phyloP scores from a whole-genome alignment of 805 yeast species.

The Danielia reshetovae region DNA sequence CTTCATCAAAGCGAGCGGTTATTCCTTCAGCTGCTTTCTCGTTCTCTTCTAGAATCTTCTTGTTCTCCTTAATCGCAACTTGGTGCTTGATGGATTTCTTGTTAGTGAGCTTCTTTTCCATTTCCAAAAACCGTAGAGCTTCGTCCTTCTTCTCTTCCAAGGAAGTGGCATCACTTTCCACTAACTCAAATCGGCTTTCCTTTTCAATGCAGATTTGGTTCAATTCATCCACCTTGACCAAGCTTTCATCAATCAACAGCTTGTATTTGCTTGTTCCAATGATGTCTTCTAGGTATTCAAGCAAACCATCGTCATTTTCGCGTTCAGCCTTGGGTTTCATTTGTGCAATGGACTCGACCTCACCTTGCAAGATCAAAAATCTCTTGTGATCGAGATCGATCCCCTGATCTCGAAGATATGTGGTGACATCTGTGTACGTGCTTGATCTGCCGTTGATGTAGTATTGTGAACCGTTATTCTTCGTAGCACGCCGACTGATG shows the following conservation, averaged over 20 bases:
- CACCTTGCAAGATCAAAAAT: slow-evolving; percentile 93
- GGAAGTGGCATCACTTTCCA: slow-evolving; percentile 65
- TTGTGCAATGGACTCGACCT: slow-evolving; percentile 96
- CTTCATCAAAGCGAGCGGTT: slow-evolving; percentile 39
- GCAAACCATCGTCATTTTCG: slow-evolving; percentile 86
- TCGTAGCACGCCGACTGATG: slow-evolving; percentile 75
- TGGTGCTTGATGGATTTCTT: slow-evolving; percentile 58
- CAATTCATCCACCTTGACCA: slow-evolving; percentile 60
- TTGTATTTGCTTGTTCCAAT: slow-evolving; percentile 92
- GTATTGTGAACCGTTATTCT: slow-evolving; percentile 75
- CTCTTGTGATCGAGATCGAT: slow-evolving; percentile 94
- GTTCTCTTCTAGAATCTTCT: slow-evolving; percentile 36
- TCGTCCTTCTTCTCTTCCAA: slow-evolving; percentile 65
- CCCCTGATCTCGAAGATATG: slow-evolving; percentile 70
- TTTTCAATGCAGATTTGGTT: slow-evolving; percentile 81
- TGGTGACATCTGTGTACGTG: slow-evolving; percentile 74
- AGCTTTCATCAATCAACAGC: slow-evolving; percentile 62
- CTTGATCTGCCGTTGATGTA: slow-evolving; percentile 67
- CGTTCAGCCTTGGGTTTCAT: slow-evolving; percentile 97
- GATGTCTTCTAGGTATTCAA: slow-evolving; percentile 94
- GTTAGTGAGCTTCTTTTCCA: slow-evolving; percentile 57
- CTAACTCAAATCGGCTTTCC: slow-evolving; percentile 72
- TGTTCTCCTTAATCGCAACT: slow-evolving; percentile 39
- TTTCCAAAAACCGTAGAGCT: slow-evolving; percentile 61
- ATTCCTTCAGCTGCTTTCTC: slow-evolving; percentile 35